Base-by-base conservation (phyloP, 2,329 filamentous ascomycete genomes). In the Seiridium cupressi region DNA sequence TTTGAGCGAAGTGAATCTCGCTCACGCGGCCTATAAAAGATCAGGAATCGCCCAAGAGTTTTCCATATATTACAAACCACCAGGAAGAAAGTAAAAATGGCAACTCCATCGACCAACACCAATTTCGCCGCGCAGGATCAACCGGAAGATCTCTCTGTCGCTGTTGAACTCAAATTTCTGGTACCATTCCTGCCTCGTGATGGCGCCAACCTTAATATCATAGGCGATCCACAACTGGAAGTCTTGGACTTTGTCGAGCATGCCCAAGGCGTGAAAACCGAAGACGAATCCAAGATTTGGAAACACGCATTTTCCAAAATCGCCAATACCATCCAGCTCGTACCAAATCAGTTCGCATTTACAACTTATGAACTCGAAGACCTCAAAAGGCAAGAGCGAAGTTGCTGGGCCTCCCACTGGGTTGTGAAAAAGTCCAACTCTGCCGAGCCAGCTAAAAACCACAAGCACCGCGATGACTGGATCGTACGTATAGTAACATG, bases 221-320 rank as follows among this genome's bases (percentile, higher is more conserved):
- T 49, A 5, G 44, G 4, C 9, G 51, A 35, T 6, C 38, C 46
- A 13, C 42, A 34, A 26, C 42, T 51, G 38, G 26, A 58, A 8
- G 53, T 35, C 5, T 44, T 42, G 18, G 36, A 55, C 5, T 47
- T 35, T 32, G 47, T 48, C 38, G 31, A 31, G 4, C 31, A 11
- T 3, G 46, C 46, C 44, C 35, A 42, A 40, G 26, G 3, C 18
- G 18, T 98, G 75, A 87, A 90, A 60, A 92, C 91, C 70, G 86
- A 89, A 58, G 87, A 87, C 64, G 91, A 97, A 72, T 80, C 98
- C 59, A 95, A 97, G 72, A 81, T 91, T 26, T 98, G 95, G 95
- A 90, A 93, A 66, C 90, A 93, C 68, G 91, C 92, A 13, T 82
- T 99, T 3, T 81, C 63, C 2, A 58, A 55, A 13, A 53, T 76